Base-by-base conservation (phyloP, 257 asterid species). In the Nicotiana benthamiana region DNA sequence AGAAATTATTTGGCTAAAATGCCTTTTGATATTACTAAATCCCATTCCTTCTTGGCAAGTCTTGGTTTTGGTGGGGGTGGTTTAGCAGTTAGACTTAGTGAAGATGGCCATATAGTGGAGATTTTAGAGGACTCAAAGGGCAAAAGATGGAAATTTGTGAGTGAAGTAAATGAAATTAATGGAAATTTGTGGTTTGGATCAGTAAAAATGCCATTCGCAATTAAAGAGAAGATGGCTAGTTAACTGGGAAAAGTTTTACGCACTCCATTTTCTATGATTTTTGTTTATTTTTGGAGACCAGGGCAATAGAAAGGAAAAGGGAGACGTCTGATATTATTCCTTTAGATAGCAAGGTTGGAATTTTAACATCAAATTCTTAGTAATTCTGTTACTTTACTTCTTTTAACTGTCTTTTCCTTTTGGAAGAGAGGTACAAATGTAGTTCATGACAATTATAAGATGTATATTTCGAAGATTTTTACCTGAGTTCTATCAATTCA, bases 121-220 rank as follows among this genome's bases (percentile, higher is more conserved):
- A 80, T 86, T 3, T 75, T 90, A 78, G 92, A 89, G 59, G 89
- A 80, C 32, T 18, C 57, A 0, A 75, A 52, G 11, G 89, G 88
- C 11, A 82, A 75, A 61, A 84, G 8, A 75, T 92, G 96, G 97
- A 86, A 80, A 68, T 83, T 64, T 76, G 88, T 90, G 22, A 92
- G 98, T 86, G 98, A 94, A 80, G 95, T 92, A 56, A 76, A 84
- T 28, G 94, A 90, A 75, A 77, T 81, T 64, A 53, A 87, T 72
- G 95, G 88, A 26, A n/a, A 79, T 65, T 82, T 94, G 82, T 94
- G 98, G 98, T 57, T 94, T 12, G 97, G 97, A 16, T 91, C 97
- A 4, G 97, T 92, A 0, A 82, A 85, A 1, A 78, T 83, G 70
- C 82, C 92, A 40, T 91, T 86, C 66, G 87, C 81, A 51, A 80